Evolutionary conservation across 352 stramenopile species (phyloP).

Genomic region (Globisporangium cederbergense): DNA sequence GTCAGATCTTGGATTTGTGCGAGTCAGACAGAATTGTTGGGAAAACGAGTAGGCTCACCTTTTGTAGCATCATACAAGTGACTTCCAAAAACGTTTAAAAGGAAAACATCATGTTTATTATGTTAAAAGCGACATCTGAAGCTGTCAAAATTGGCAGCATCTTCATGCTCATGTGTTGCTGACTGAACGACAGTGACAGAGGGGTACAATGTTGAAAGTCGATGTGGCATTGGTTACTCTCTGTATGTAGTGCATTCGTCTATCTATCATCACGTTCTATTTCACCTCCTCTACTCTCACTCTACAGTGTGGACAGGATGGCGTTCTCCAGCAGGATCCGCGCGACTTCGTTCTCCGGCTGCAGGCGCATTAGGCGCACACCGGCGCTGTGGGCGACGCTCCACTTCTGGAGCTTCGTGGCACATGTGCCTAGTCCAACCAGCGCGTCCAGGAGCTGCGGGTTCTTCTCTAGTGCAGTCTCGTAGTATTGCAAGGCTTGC

Average conservation of each 20-base stretch:
- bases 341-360: conserved; percentile 66
- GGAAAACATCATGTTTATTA: neutral
- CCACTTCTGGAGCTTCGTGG: conserved; percentile 64
- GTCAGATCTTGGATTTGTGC: neutral
- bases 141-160: too few species aligned
- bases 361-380: conserved; percentile 48
- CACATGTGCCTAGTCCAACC: conserved; percentile 71
- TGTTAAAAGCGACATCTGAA: too few species aligned
- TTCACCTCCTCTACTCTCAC: neutral
- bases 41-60: neutral
- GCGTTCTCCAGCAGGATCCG: conserved; percentile 64
- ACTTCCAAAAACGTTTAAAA: neutral
- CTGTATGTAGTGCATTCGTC: neutral
- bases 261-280: neutral
- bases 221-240: neutral
- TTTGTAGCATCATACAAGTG: too few species aligned
- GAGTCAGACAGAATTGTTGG: too few species aligned
- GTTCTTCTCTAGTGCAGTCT: conserved; percentile 62
- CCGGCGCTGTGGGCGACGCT: conserved; percentile 51
- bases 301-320: conserved; percentile 46
- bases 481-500: conserved; percentile 51
- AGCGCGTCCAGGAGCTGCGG: conserved; percentile 68
- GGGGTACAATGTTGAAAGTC: too few species aligned
- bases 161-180: too few species aligned
- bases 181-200: too few species aligned